Base-by-base conservation (phyloP, 805 yeast genomes). In the Candida railenensis region DNA sequence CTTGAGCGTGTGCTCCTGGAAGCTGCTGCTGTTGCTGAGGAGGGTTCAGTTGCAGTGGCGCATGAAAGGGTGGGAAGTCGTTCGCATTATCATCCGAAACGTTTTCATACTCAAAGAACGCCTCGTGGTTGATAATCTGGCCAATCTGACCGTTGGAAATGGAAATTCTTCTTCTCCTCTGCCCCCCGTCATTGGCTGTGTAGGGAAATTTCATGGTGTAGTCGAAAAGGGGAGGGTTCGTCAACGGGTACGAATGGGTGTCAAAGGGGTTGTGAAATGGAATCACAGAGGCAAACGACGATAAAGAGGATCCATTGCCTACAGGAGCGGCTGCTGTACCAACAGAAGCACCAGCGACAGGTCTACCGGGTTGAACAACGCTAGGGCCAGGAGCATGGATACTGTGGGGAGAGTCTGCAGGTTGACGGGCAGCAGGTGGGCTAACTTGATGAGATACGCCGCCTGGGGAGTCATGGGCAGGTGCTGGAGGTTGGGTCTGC, bases 131-230 rank as follows among this genome's bases (percentile, higher is more conserved):
- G 38, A 80, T 76, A 32, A 87, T 77, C 58, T 87, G 95, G 41
- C 90, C 87, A 53, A 87, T 87, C 58, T 87, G 95, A 57, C 95
- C 95, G 65, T 87, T 87, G 9, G 92, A 85, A 44, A 87, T 87
- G 38, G 94, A 86, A 2, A 87, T 82, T 59, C 95, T 76, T 60
- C 94, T 72, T 58, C 85, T 70, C 40, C 76, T 57, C 18, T 70
- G 59, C 4, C 57, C 55, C 1, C 65, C 63, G n/a, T 67, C 67
- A 34, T 58, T 69, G 34, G 63, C 53, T 20, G 53, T 43, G 47
- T 57, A 62, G 18, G 72, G 70, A 22, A 69, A 48, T 53, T 63
- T 57, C 66, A 69, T 67, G 22, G 73, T 65, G 3, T 73, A 65
- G 50, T 74, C 80, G 50, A 73, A 67, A 25, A 74, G 54, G 14